Evolutionary conservation across 139 green algal species (phyloP).

Genomic region (Chlamydomonas schloesseri): DNA sequence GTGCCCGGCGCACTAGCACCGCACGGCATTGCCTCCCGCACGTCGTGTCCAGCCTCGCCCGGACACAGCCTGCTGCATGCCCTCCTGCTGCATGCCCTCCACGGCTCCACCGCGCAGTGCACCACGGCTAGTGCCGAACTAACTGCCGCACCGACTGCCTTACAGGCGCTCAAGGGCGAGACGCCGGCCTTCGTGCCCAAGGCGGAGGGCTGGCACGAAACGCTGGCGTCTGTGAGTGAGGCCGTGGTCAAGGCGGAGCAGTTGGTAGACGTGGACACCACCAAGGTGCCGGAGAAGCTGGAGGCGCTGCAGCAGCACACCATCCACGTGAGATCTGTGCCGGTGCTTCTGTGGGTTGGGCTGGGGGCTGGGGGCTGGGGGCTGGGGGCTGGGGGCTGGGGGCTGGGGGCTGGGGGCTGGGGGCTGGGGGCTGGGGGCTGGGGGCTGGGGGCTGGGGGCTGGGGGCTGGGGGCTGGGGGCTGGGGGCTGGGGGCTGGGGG

Average conservation of each 20-base stretch:
- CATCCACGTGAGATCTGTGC: constrained; percentile 1
- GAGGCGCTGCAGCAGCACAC: constrained; percentile 40
- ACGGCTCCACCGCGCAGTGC: too few relatives aligned
- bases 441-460: too few relatives aligned
- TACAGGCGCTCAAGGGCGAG: constrained; percentile 32
- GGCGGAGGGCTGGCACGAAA: constrained; percentile 29
- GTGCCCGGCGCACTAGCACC: too few relatives aligned
- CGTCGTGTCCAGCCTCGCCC: too few relatives aligned
- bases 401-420: background rate
- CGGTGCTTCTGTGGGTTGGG: too few relatives aligned
- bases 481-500: too few relatives aligned
- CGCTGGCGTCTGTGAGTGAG: constrained; percentile 23
- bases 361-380: background rate
- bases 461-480: too few relatives aligned
- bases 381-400: background rate
- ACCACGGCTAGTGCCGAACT: too few relatives aligned
- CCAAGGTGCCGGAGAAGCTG: constrained; percentile 1
- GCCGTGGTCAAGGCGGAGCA: constrained; percentile 44
- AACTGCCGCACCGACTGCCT: background rate
- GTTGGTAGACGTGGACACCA: background rate
- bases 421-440: too few relatives aligned
- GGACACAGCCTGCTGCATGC: too few relatives aligned
- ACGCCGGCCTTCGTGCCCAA: constrained; percentile 4
- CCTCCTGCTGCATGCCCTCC: too few relatives aligned
- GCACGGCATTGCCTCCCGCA: too few relatives aligned